phyloP scores from a whole-genome alignment of 176 grass and related monocot species.

The Typha latifolia region DNA sequence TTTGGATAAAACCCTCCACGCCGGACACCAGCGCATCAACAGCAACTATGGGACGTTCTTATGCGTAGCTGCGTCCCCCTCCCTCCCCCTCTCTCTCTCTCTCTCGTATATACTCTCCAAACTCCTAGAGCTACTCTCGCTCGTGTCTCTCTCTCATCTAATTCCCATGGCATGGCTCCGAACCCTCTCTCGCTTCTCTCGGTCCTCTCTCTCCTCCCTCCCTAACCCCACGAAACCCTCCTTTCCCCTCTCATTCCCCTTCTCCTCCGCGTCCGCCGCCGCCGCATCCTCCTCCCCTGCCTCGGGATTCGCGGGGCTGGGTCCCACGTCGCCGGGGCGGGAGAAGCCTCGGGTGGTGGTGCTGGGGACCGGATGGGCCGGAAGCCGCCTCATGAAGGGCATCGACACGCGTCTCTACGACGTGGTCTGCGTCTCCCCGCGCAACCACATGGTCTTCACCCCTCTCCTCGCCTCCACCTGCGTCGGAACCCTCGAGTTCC shows the following conservation, averaged over 20 bases:
- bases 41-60: too few relatives aligned
- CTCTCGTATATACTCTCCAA: neutral
- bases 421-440: constrained; percentile 79
- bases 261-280: constrained; percentile 7
- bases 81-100: constrained; percentile 26
- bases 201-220: neutral
- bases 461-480: constrained; percentile 88
- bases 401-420: constrained; percentile 60
- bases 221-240: neutral
- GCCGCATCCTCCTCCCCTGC: constrained; percentile 1
- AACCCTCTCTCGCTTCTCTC: constrained; percentile 14
- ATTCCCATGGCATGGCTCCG: constrained; percentile 25
- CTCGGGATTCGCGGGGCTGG: constrained; percentile 22
- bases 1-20: too few relatives aligned
- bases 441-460: constrained; percentile 98
- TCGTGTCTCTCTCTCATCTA: neutral
- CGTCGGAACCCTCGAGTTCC: constrained; percentile 93
- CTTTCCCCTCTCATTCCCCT: neutral
- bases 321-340: constrained; percentile 43
- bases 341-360: constrained; percentile 75
- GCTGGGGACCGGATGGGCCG: constrained; percentile 90
- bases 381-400: constrained; percentile 77
- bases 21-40: too few relatives aligned
- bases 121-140: too few relatives aligned
- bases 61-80: neutral